Evolutionary conservation across 192 early-diverging fungal genomes (phyloP).

Genomic region (Mortierella hygrophila): DNA sequence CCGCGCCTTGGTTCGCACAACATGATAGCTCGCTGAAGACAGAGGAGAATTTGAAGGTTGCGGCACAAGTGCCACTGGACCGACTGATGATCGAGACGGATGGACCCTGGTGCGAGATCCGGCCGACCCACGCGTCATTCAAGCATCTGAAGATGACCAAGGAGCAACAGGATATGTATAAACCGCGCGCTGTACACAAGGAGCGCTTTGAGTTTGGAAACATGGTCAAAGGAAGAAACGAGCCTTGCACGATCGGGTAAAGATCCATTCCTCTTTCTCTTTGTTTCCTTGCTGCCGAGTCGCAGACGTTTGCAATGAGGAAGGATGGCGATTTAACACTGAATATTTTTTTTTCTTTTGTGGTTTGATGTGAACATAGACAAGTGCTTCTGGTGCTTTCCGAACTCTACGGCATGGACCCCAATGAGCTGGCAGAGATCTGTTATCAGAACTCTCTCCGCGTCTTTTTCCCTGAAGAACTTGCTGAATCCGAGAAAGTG

Average conservation of each 20-base stretch:
- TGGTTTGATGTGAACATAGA: slow-evolving; percentile 34
- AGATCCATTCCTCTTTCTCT: background rate
- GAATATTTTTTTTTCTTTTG: background rate
- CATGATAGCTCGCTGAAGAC: slow-evolving; percentile 81
- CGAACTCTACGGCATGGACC: slow-evolving; percentile 62
- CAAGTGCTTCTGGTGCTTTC: slow-evolving; percentile 77
- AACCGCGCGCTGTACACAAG: slow-evolving; percentile 71
- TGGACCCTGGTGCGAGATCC: slow-evolving; percentile 91
- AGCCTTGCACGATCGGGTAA: slow-evolving; percentile 81
- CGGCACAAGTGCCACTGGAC: slow-evolving; percentile 79
- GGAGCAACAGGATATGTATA: slow-evolving; percentile 47
- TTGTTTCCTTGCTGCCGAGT: background rate
- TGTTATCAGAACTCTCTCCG: slow-evolving; percentile 74
- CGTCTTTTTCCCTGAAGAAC: slow-evolving; percentile 70
- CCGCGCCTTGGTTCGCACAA: background rate
- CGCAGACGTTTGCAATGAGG: no score
- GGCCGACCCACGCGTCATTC: slow-evolving; percentile 89
- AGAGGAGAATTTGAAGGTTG: slow-evolving; percentile 81
- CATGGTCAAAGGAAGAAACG: slow-evolving; percentile 85
- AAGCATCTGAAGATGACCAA: slow-evolving; percentile 58
- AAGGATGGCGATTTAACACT: no score
- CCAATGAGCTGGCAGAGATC: slow-evolving; percentile 65
- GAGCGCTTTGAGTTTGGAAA: slow-evolving; percentile 75
- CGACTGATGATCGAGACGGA: slow-evolving; percentile 93
- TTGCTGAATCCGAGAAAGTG: background rate